These are phyloP conservation scores for Raphanus raphanistrum DNA, from an alignment of 345 rosid species.

Conservation along the genomic window DNA sequence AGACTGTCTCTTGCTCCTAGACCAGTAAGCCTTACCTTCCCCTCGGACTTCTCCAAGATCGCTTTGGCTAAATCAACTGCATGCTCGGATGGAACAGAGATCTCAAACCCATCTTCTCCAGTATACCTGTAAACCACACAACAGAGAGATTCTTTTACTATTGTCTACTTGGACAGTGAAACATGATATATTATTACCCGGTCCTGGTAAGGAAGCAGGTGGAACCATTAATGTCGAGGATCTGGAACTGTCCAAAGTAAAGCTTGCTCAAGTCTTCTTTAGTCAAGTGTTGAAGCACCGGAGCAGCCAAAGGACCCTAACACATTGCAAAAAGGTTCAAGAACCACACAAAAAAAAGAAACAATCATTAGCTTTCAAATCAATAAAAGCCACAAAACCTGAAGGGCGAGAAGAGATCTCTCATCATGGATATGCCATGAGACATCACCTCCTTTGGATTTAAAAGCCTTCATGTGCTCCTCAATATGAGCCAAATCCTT, in stretches of 20 bases:
- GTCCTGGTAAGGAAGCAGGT: constrained; percentile 90
- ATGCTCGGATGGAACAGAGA: constrained; percentile 84
- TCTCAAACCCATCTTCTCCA: constrained; percentile 99
- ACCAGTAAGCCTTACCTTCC: constrained; percentile 87
- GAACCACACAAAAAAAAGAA: too few species aligned
- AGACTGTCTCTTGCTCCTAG: constrained; percentile 97
- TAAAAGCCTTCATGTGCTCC: constrained; percentile 91
- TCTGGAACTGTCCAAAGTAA: constrained; percentile 86
- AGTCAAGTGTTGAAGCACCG: constrained; percentile 83
- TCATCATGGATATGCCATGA: constrained; percentile 96
- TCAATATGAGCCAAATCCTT: constrained; percentile 98
- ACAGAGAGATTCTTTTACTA: not conserved
- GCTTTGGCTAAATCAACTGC: constrained; percentile 90
- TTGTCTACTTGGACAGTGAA: constrained; percentile 9
- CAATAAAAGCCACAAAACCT: constrained; percentile 46
- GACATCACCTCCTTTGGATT: constrained; percentile 91
- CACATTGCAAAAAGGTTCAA: constrained; percentile 7
- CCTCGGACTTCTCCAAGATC: constrained; percentile 87
- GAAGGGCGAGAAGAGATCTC: constrained; percentile 97
- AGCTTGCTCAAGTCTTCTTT: constrained; percentile 90
- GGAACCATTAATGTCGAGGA: constrained; percentile 77
- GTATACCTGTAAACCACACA: constrained; percentile 60
- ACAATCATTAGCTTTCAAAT: not conserved
- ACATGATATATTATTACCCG: constrained; percentile 50
- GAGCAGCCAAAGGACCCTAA: constrained; percentile 94